Evolutionary conservation across 805 yeast genomes (phyloP).

Genomic region (Ogataea saltuana): DNA sequence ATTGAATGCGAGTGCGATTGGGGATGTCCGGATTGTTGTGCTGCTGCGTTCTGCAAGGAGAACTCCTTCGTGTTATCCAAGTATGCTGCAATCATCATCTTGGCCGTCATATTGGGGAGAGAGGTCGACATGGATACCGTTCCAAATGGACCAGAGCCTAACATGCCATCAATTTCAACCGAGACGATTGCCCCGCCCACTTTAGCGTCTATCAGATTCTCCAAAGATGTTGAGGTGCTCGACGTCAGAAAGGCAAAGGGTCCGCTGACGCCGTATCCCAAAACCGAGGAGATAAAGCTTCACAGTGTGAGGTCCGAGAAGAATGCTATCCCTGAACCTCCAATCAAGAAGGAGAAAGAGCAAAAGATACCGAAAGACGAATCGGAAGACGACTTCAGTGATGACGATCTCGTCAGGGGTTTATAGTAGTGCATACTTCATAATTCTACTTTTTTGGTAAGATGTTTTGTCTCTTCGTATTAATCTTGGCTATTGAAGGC

Average conservation of each 20-base stretch:
- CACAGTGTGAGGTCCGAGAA: slow-evolving; percentile 2
- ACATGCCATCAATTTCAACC: slow-evolving; percentile 66
- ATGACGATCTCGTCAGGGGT: slow-evolving; percentile 20
- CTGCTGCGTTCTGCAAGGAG: slow-evolving; percentile 80
- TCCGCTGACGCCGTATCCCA: slow-evolving; percentile 23
- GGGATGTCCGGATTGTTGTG: slow-evolving; percentile 87
- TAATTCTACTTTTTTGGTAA: too few species aligned
- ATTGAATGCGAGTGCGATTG: slow-evolving; percentile 63
- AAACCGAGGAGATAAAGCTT: slow-evolving; percentile 25
- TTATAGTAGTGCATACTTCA: too few species aligned
- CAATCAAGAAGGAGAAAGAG: slow-evolving; percentile 12
- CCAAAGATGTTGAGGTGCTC: slow-evolving; percentile 59
- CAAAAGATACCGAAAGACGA: not conserved
- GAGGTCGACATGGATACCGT: slow-evolving; percentile 49
- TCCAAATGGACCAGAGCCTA: slow-evolving; percentile 72
- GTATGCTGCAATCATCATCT: slow-evolving; percentile 73
- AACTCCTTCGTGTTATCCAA: slow-evolving; percentile 81
- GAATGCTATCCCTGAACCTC: slow-evolving; percentile 1
- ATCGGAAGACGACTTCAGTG: slow-evolving; percentile 26
- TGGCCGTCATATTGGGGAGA: slow-evolving; percentile 61
- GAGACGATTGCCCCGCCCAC: slow-evolving; percentile 65
- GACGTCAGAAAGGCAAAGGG: slow-evolving; percentile 37
- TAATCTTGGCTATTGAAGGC: too few species aligned
- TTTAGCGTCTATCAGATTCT: slow-evolving; percentile 51
- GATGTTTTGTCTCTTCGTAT: too few species aligned